A percentile compares a stretch with the other conserved stretches of the same genome.
Evolutionary conservation across 2,329 filamentous ascomycete species (phyloP).

Genomic region (Pseudocercospora cruenta): DNA sequence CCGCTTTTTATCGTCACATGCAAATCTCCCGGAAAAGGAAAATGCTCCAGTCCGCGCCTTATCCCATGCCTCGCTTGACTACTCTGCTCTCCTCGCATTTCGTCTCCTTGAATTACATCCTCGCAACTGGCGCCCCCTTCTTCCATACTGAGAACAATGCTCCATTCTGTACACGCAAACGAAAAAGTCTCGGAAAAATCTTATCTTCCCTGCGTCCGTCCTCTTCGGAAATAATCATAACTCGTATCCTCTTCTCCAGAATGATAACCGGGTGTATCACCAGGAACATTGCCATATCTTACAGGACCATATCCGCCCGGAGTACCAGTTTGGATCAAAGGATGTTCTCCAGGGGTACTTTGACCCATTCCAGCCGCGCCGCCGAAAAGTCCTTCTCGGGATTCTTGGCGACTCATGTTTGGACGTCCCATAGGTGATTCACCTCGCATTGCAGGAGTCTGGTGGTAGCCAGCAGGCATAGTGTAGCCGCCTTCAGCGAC

Average conservation of each 20-base stretch:
- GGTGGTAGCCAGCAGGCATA: conserved; percentile 54
- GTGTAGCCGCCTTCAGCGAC: conserved; percentile 41
- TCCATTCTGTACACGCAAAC: neutral
- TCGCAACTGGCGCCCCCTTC: neutral
- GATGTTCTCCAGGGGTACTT: conserved; percentile 18
- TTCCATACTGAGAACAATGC: neutral
- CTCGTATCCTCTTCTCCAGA: conserved; percentile 39
- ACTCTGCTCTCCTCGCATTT: neutral
- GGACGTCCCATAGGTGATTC: conserved; percentile 27
- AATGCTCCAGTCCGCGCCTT: neutral
- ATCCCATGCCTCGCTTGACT: neutral
- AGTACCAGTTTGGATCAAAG: conserved; percentile 1
- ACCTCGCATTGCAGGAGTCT: conserved; percentile 48
- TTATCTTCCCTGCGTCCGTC: conserved; percentile 24
- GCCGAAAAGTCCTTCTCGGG: conserved; percentile 27
- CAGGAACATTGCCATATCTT: conserved; percentile 28
- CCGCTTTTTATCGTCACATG: neutral
- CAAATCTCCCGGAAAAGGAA: neutral
- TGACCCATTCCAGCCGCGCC: conserved; percentile 25
- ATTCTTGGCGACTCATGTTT: conserved; percentile 25
- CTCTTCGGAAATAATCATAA: conserved; percentile 46
- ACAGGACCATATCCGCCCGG: conserved; percentile 37
- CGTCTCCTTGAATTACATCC: neutral
- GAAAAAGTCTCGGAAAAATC: neutral
- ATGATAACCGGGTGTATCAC: conserved; percentile 35